These are phyloP conservation scores for Prunus mume DNA, from an alignment of 306 rosid species.

Conservation along the genomic window DNA sequence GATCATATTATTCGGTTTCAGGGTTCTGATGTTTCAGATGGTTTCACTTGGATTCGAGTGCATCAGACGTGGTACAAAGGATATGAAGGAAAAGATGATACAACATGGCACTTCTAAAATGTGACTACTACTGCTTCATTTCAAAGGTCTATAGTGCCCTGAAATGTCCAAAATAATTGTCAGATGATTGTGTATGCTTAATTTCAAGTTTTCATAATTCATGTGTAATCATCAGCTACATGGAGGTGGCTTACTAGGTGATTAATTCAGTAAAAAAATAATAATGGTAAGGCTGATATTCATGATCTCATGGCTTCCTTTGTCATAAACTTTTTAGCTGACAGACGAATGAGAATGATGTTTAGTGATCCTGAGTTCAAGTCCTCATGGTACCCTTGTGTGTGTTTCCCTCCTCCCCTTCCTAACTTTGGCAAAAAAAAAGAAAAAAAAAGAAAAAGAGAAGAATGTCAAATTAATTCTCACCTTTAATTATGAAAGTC, in stretches of 20 bases:
- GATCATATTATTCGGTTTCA: conserved; percentile 33
- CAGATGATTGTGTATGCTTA: neutral
- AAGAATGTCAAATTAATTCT: neutral
- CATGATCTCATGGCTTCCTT: neutral
- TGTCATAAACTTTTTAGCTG: neutral
- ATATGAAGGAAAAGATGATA: conserved; percentile 24
- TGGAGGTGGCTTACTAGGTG: neutral
- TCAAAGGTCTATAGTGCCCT: conserved; percentile 9
- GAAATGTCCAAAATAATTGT: conserved; percentile 35
- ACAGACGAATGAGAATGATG: neutral
- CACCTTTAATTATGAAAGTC: neutral
- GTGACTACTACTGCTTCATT: conserved; percentile 12
- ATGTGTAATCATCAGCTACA: neutral
- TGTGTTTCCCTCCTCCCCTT: too few relatives aligned
- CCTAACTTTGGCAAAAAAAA: too few relatives aligned
- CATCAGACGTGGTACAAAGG: conserved; percentile 61
- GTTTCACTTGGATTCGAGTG: conserved; percentile 52
- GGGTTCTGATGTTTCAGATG: conserved; percentile 40
- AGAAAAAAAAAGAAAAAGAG: neutral
- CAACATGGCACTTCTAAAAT: conserved; percentile 38
- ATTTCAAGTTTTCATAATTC: conserved; percentile 6
- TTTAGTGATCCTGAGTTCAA: neutral
- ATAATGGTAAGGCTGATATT: neutral
- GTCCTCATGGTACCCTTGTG: too few relatives aligned
- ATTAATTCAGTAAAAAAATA: neutral